phyloP scores from a whole-genome alignment of 23 red algal genomes.

The Gracilariopsis chorda region DNA sequence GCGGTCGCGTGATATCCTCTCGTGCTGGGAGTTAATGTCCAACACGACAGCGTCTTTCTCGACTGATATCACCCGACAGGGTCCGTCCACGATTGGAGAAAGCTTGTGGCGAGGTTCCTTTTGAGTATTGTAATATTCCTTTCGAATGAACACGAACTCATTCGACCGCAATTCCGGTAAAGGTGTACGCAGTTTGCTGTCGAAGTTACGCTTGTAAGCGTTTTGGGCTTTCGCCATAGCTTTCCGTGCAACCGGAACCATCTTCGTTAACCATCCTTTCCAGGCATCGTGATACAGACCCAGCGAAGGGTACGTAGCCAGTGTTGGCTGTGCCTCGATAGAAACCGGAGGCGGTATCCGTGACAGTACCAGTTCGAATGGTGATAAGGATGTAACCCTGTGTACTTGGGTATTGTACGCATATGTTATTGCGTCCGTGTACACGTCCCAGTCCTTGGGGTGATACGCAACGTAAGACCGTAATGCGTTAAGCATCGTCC shows the following conservation, averaged over 20 bases:
- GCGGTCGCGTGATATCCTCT: too few species aligned
- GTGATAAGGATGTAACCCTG: background rate
- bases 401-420: background rate
- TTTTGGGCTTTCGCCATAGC: background rate
- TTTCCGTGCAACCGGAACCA: background rate
- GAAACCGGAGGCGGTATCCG: background rate
- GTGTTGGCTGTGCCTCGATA: background rate
- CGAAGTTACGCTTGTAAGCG: background rate
- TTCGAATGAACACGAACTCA: background rate
- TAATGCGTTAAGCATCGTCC: background rate
- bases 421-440: background rate
- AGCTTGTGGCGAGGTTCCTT: background rate
- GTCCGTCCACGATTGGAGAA: background rate
- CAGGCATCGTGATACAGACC: background rate
- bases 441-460: slow-evolving; percentile 8
- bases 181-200: background rate
- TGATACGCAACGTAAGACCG: background rate
- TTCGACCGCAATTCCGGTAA: background rate
- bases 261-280: background rate
- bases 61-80: background rate
- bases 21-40: background rate
- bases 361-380: slow-evolving; percentile 3
- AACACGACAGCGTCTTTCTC: background rate
- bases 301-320: background rate
- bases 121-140: background rate